Evolutionary conservation across 768 basidiomycete genomes (phyloP).

Genomic region (Termitomyces heimii): DNA sequence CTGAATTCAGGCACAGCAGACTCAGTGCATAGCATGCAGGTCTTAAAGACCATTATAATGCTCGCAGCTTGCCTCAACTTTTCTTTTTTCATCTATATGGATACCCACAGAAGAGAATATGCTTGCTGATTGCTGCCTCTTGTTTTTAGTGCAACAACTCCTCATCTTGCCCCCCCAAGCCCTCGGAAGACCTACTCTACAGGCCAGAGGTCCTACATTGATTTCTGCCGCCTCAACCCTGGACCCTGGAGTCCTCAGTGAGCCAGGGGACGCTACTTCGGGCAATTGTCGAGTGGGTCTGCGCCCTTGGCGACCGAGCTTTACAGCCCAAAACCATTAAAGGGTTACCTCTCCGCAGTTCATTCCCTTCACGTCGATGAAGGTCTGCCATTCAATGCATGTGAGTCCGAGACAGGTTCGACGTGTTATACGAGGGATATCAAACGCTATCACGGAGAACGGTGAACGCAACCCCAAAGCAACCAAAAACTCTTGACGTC

Average conservation of each 20-base stretch:
- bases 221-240: conserved; percentile 17
- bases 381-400: conserved; percentile 18
- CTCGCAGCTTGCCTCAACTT: conserved; percentile 15
- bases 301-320: too few relatives aligned
- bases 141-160: conserved; percentile 24
- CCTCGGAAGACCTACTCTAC: conserved; percentile 24
- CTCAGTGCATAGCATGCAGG: neutral
- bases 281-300: too few relatives aligned
- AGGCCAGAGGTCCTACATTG: conserved; percentile 23
- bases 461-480: conserved; percentile 13
- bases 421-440: conserved; percentile 28
- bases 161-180: too few relatives aligned
- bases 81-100: too few relatives aligned
- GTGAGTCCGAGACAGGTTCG: conserved; percentile 20
- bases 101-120: too few relatives aligned
- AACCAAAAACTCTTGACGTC: neutral
- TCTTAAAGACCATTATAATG: conserved; percentile 12
- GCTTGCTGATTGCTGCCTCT: conserved; percentile 20
- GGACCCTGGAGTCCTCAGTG: too few relatives aligned
- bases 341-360: conserved; percentile 16
- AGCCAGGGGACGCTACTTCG: too few relatives aligned
- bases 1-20: conserved; percentile 5
- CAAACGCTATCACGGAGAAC: conserved; percentile 24
- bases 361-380: conserved; percentile 25
- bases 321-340: too few relatives aligned